Evolutionary conservation across 345 rosid genomes (phyloP).

Genomic region (Salix suchowensis): DNA sequence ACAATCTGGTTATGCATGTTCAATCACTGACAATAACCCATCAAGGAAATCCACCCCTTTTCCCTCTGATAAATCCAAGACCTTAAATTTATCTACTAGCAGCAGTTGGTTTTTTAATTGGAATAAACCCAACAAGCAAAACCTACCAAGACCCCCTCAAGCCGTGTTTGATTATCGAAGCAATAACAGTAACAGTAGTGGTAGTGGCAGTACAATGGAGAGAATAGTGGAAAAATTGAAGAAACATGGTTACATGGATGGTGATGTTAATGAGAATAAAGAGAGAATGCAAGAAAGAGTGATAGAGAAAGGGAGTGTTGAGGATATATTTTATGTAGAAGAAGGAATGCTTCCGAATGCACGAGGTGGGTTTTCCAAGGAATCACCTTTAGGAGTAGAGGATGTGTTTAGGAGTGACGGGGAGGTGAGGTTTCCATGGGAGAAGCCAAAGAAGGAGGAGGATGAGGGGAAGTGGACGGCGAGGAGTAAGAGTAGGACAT

Average conservation of each 20-base stretch:
- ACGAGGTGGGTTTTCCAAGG: slow-evolving; percentile 56
- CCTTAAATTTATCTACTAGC: slow-evolving; percentile 6
- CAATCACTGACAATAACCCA: slow-evolving; percentile 24
- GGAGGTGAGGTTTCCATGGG: slow-evolving; percentile 87
- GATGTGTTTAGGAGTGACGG: slow-evolving; percentile 36
- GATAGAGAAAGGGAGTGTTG: slow-evolving; percentile 70
- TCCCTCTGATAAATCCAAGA: slow-evolving; percentile 13
- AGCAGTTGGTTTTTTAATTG: slow-evolving; percentile 53
- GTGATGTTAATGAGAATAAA: slow-evolving; percentile 27
- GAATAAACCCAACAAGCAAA: slow-evolving; percentile 42
- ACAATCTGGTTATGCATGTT: slow-evolving; percentile 6
- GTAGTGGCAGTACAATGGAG: slow-evolving; percentile 62
- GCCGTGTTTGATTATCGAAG: slow-evolving; percentile 42
- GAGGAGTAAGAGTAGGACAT: slow-evolving; percentile 51
- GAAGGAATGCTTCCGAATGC: slow-evolving; percentile 59
- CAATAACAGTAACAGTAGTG: slow-evolving; percentile 25
- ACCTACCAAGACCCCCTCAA: slow-evolving; percentile 39
- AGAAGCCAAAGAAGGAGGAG: slow-evolving; percentile 38
- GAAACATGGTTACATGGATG: slow-evolving; percentile 57
- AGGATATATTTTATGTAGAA: slow-evolving; percentile 64
- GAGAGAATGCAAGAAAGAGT: slow-evolving; percentile 37
- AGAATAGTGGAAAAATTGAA: slow-evolving; percentile 77
- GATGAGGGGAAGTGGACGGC: slow-evolving; percentile 45
- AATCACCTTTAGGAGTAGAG: slow-evolving; percentile 42
- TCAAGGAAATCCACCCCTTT: slow-evolving; percentile 23